Evolutionary conservation across 2,329 filamentous ascomycete species (phyloP), one percentile per base, ranked within the genome.

Genomic region (Pseudohalonectria lignicola): DNA sequence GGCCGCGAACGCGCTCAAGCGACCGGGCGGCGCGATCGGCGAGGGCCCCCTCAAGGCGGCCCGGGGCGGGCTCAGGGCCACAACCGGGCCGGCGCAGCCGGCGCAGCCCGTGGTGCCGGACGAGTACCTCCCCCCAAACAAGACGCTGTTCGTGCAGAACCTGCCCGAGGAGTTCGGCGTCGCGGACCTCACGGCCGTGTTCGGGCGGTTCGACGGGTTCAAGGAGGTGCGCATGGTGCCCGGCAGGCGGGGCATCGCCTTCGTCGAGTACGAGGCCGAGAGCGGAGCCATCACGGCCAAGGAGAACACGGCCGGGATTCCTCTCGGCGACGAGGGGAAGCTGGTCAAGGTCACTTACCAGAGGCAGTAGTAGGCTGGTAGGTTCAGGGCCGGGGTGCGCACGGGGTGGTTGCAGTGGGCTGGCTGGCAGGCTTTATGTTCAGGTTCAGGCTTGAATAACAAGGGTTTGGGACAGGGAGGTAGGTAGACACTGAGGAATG

Each of bases 111-210:
- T 77, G 2, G 80, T 96, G 15, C 87, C 88, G n/a, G 92, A 96
- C 72, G 92, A 98, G 63, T 96, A 94, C 60, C 75, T 96, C 4
- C 90, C 90, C 4, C 90, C 92, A 26, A 96, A 96, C 74, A 95
- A 94, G 67, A 94, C 87, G 48, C 74, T 98, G 26, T 94, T 96
- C 64, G 68, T 96, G 43, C 86, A 93, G 64, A 90, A 96, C 51
- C 63, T 98, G 26, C 88, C 92, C 8, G 85, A 90, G 45, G 83
- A 86, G 46, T 86, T 84, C 61, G 83, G 84, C 57, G 77, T 85
- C 52, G 87, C 94, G 46, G 75, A 71, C 18, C 74, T 98, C 39
- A 82, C 79, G 0, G 70, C 72, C 23, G 78, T 96, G 44, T 98
- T 96, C 62, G 77, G 79, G 36, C 79, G 83, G 35, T 98, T 93